These are phyloP conservation scores for Cryptococcus deneoformans DNA, from an alignment of 1,284 basidiomycete genomes.

Conservation along the genomic window DNA sequence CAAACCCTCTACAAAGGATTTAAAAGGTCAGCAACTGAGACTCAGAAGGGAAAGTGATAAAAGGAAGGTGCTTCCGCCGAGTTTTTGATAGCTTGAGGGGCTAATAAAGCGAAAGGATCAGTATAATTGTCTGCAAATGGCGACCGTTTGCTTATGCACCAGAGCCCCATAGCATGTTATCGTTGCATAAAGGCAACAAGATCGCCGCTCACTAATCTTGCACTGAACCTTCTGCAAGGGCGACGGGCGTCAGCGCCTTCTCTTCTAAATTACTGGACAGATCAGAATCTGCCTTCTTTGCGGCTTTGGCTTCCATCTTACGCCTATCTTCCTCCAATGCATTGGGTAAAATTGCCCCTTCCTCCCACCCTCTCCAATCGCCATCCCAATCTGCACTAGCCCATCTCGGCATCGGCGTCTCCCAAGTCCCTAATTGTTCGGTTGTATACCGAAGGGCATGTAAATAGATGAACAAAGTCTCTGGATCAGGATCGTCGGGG, in stretches of 20 bases:
- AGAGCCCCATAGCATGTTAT: no score
- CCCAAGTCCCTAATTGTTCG: constrained; percentile 44
- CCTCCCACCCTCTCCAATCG: constrained; percentile 20
- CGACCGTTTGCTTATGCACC: no score
- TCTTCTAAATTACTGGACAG: constrained; percentile 2
- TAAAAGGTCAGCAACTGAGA: no score
- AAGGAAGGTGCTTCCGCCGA: no score
- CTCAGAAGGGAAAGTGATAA: no score
- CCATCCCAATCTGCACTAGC: constrained; percentile 49
- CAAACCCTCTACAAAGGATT: no score
- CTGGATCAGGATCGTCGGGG: constrained; percentile 84
- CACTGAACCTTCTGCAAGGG: no score
- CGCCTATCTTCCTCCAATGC: background rate
- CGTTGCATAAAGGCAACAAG: no score
- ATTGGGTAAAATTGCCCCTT: constrained; percentile 13
- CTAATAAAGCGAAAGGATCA: no score
- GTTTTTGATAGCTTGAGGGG: no score
- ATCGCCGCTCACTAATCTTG: no score
- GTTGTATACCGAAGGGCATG: constrained; percentile 79
- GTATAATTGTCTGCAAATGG: no score
- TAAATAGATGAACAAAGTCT: constrained; percentile 87
- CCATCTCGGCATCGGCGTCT: constrained; percentile 50
- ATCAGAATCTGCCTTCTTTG: constrained; percentile 13
- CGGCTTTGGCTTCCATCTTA: background rate
- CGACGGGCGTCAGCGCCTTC: background rate